Base-by-base conservation (phyloP, 164 flowering plant species). In the Magnolia kwangsiensis region DNA sequence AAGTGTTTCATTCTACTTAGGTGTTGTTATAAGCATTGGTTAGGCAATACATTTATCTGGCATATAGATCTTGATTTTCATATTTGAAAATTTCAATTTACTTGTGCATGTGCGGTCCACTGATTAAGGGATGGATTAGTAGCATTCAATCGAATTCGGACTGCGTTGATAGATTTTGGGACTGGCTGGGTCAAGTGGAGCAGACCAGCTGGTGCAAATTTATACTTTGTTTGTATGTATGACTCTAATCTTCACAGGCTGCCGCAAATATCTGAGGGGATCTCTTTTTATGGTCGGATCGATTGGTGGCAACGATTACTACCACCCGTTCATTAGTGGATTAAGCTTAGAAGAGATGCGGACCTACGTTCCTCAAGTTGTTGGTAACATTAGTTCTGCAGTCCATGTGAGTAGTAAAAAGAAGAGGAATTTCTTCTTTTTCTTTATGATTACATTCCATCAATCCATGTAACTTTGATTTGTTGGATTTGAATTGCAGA, bases 271-370 rank as follows among this genome's bases (percentile, higher is more conserved):
- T 16, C 45, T 85, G 3, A 21, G 55, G 10, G 75, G 37, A 0
- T 72, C 83, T 20, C 72, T 85, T 8, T 55, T 85, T 68, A 49
- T 85, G 1, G 75, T 83, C 64, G 88, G 88, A 31, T 85, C 83
- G 78, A 85, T 83, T 49, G 86, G 88, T 6, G 82, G 78, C 1
- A 85, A 83, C 55, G 88, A 85, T 51, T 82, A 78, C 77, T 74
- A 75, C 63, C 29, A 70, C 1, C 59, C 71, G 3, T 68, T 82
- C n/a, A 7, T 19, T 4, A 29, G 16, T 24, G 71, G 71, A 31
- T 27, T 5, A 6, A 31, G 27, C 8, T 13, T 67, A 31, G 45
- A 27, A 67, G 71, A 67, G 59, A 55, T 55, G 2, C 16, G 59
- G 16, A 55, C 59, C 16, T 9, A 5, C 10, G 59, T 55, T 55